Evolutionary conservation across 2,329 filamentous ascomycete species (phyloP).

Genomic region (Trichoderma sp.): DNA sequence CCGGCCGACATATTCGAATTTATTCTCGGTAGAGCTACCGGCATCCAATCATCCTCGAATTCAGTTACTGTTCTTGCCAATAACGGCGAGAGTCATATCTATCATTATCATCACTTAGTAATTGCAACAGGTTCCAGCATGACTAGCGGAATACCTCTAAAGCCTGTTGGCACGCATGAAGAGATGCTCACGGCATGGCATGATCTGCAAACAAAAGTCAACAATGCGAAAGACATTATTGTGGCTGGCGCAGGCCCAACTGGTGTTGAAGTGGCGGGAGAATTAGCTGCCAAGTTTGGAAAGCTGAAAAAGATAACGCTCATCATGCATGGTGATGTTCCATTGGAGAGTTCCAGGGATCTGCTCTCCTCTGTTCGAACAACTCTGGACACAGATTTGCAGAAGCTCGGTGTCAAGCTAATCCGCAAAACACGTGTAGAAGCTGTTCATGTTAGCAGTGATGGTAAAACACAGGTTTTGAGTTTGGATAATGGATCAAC

Average conservation of each 20-base stretch:
- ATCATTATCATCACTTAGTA: slow-evolving; percentile 51
- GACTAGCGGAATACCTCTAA: slow-evolving; percentile 55
- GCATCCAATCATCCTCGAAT: slow-evolving; percentile 41
- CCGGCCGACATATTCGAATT: slow-evolving; percentile 51
- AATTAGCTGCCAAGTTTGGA: slow-evolving; percentile 39
- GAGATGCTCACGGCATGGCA: slow-evolving; percentile 45
- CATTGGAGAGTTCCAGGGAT: slow-evolving; percentile 5
- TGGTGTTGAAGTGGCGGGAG: slow-evolving; percentile 45
- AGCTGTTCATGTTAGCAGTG: slow-evolving; percentile 23
- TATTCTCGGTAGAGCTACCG: slow-evolving; percentile 51
- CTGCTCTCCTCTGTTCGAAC: slow-evolving; percentile 39
- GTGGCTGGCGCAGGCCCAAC: slow-evolving; percentile 46
- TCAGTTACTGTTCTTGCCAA: slow-evolving; percentile 44
- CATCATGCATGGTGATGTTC: slow-evolving; percentile 23
- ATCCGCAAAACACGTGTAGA: slow-evolving; percentile 40
- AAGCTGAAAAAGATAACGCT: slow-evolving; percentile 34
- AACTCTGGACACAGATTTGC: slow-evolving; percentile 34
- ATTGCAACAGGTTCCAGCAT: neutral
- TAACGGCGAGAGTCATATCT: slow-evolving; percentile 37
- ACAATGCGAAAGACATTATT: slow-evolving; percentile 40
- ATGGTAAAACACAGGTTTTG: slow-evolving; percentile 32
- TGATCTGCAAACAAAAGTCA: slow-evolving; percentile 35
- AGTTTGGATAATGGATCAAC: slow-evolving; percentile 40
- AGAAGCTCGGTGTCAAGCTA: slow-evolving; percentile 36
- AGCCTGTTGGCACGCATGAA: slow-evolving; percentile 51